These are phyloP conservation scores for Senna siamea DNA, from an alignment of 306 rosid genomes.

Conservation along the genomic window DNA sequence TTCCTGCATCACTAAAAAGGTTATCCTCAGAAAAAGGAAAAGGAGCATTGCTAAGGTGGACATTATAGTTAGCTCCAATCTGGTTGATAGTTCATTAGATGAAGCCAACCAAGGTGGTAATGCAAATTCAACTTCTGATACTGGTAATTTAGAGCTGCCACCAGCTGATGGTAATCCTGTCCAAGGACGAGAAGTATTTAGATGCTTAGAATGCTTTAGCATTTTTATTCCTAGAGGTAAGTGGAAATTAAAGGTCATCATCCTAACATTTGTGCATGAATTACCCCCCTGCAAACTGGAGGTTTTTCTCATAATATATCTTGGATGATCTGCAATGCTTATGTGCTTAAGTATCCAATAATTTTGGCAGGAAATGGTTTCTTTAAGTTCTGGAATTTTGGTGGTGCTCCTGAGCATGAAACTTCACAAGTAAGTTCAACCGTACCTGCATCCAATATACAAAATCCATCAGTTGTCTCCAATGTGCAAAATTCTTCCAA, in stretches of 20 bases:
- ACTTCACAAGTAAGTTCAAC: conserved; percentile 32
- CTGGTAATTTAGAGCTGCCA: conserved; percentile 35
- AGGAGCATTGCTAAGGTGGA: conserved; percentile 28
- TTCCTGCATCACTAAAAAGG: conserved; percentile 60
- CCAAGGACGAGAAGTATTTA: conserved; percentile 46
- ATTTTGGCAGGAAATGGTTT: conserved; percentile 50
- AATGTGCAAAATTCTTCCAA: neutral
- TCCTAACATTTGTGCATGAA: neutral
- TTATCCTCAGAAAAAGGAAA: conserved; percentile 58
- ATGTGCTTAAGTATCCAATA: conserved; percentile 23
- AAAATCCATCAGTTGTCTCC: conserved; percentile 23
- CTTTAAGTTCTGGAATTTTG: conserved; percentile 32
- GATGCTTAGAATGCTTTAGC: conserved; percentile 60
- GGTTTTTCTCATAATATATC: conserved; percentile 14
- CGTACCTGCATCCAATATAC: conserved; percentile 29
- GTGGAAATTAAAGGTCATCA: conserved; percentile 3
- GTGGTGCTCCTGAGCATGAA: conserved; percentile 33
- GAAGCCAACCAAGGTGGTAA: conserved; percentile 32
- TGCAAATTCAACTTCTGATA: conserved; percentile 22
- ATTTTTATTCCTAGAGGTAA: conserved; percentile 52
- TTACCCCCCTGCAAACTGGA: neutral
- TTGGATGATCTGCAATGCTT: conserved; percentile 24
- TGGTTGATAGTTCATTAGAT: neutral
- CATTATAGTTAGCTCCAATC: neutral
- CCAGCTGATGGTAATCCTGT: conserved; percentile 29